These are phyloP conservation scores for Encephalitozoon cuniculi DNA, from an alignment of 371 early-diverging fungal genomes.

Conservation along the genomic window DNA sequence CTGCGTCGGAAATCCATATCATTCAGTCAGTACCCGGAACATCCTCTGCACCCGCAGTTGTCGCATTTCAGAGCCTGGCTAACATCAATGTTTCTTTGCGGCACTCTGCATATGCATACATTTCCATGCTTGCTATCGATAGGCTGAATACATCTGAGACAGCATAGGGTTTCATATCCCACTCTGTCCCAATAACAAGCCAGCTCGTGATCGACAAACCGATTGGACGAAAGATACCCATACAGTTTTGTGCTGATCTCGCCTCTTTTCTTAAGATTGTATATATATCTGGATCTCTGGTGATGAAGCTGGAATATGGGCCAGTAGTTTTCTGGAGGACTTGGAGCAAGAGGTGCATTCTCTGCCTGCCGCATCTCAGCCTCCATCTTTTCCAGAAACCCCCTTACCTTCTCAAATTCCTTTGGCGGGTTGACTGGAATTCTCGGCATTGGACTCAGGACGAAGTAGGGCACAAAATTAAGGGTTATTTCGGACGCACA, in stretches of 20 bases:
- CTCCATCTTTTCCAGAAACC: background rate
- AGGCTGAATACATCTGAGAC: conserved; percentile 85
- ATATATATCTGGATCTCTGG: conserved; percentile 77
- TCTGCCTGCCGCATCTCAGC: background rate
- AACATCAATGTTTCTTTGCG: conserved; percentile 67
- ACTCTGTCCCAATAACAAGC: conserved; percentile 94
- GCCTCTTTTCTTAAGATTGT: conserved; percentile 80
- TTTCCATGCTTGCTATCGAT: conserved; percentile 90
- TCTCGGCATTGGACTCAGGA: background rate
- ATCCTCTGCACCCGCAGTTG: conserved; percentile 45
- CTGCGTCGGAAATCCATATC: background rate
- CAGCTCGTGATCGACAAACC: conserved; percentile 78
- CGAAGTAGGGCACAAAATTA: background rate
- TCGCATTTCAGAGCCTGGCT: conserved; percentile 65
- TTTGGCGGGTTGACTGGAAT: background rate
- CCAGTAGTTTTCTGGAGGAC: background rate
- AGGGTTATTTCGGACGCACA: background rate
- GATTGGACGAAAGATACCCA: conserved; percentile 76
- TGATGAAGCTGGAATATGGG: conserved; percentile 83
- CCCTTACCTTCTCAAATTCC: conserved; percentile 1
- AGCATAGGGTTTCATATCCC: conserved; percentile 93
- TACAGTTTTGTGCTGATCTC: conserved; percentile 80
- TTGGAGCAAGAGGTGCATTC: background rate
- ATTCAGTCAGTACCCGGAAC: conserved; percentile 28
- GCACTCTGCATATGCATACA: conserved; percentile 91